These are phyloP conservation scores for Rhizopogon roseolus DNA, from an alignment of 768 basidiomycete genomes.

Conservation along the genomic window DNA sequence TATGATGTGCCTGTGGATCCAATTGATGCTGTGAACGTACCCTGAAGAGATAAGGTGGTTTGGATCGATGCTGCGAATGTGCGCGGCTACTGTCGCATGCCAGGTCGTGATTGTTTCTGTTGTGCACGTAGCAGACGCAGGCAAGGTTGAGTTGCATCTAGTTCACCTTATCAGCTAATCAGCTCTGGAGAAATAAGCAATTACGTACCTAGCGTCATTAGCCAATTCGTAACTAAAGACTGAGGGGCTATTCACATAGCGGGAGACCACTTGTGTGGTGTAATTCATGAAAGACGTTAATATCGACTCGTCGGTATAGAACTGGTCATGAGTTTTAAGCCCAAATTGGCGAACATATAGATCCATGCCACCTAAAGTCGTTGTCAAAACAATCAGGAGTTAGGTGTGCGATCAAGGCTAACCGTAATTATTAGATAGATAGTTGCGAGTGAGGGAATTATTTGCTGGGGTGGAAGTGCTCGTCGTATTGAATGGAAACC, in stretches of 20 bases:
- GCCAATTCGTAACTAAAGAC: constrained; percentile 59
- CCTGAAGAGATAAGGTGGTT: constrained; percentile 65
- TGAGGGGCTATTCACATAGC: constrained; percentile 49
- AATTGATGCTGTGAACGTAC: constrained; percentile 28
- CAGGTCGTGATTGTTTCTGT: constrained; percentile 52
- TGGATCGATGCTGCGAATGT: constrained; percentile 44
- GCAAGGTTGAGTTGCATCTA: constrained; percentile 56
- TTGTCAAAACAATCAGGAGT: constrained; percentile 1
- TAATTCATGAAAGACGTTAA: constrained; percentile 54
- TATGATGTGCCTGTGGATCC: constrained; percentile 1
- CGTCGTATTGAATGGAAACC: constrained; percentile 39
- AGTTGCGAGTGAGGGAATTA: constrained; percentile 43
- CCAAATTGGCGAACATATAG: constrained; percentile 51
- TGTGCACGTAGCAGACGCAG: constrained; percentile 37
- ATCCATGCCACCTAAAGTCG: constrained; percentile 56
- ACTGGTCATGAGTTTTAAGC: constrained; percentile 45
- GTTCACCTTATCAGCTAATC: not conserved
- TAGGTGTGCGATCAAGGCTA: constrained; percentile 1
- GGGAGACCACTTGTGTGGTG: constrained; percentile 46
- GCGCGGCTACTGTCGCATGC: constrained; percentile 43
- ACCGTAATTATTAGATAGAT: constrained; percentile 63
- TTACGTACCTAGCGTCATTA: constrained; percentile 54
- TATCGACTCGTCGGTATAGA: constrained; percentile 49
- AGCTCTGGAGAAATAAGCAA: not conserved
- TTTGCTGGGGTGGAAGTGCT: constrained; percentile 17